Evolutionary conservation across 2,329 filamentous ascomycete species (phyloP), one percentile per base, ranked within the genome.

Genomic region (Remersonia thermophila): DNA sequence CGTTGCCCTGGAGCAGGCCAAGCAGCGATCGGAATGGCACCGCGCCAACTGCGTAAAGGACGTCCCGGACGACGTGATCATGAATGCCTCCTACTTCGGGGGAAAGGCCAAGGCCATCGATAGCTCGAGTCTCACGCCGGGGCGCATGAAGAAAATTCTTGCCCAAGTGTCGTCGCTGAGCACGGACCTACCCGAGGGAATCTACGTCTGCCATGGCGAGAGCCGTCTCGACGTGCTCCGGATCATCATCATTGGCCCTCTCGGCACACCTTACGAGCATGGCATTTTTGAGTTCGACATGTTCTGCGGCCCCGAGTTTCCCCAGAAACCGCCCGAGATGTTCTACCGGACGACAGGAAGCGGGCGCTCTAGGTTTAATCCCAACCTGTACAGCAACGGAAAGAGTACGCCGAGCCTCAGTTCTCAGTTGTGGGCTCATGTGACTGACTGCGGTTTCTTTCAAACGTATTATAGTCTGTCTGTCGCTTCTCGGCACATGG

Each of bases 241-340:
- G 47, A 50, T 60, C 14, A 38, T 69, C 16, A 68, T 73, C 32
- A 53, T 66, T 14, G 69, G 69, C 0, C 66, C 69, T 1, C 45
- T 46, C 4, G 63, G 52, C 11, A 71, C 67, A 6, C 69, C 69
- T 11, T 73, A 73, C 48, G 67, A 67, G 43, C 56, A 65, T 29
- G 69, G 69, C 0, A 46, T 72, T 3, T 73, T 71, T 45, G 68
- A 72, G 41, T 73, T 73, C 39, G 67, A 73, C 44, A 44, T 73
- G 23, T 61, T 60, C 25, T 68, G 64, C 33, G 48, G 51, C 7
- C 10, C 20, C 0, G 43, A 56, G 0, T 73, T 66, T 37, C 68
- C 69, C 0, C 42, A 50, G 2, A 35, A 18, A 1, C 61, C 67
- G 9, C 68, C 68, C 0, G 6, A 34, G 6, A 55, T 69, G 40